Base-by-base conservation (phyloP, 23 red algal genomes). In the Pyropia yezoensis region DNA sequence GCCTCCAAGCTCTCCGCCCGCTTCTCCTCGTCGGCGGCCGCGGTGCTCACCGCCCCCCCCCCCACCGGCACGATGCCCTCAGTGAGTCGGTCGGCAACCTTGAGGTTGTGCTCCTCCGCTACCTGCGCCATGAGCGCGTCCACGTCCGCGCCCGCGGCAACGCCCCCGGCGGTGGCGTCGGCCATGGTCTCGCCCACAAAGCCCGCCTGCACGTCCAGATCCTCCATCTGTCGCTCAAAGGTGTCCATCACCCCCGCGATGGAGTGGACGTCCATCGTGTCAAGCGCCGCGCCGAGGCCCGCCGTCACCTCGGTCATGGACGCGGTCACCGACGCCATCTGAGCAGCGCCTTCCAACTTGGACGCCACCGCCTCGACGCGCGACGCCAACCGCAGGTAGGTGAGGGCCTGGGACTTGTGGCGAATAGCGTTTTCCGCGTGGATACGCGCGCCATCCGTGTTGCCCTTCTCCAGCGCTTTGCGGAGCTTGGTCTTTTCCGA, bases 391-490 rank as follows among this genome's bases (percentile, higher is more conserved):
- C 79, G 74, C 49, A 91, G 76, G 83, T 91, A 98, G 1, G 79
- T 68, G 26, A 87, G 66, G 24, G 80, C 49, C 51, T 98, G 85
- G 27, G 65, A 85, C 27, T 82, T 54, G 58, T 91, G 85, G n/a
- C 94, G 77, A 30, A 98, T 91, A 39, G 94, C 85, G 69, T 83
- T 85, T 54, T 98, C 94, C n/a, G 94, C 94, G 69, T 88, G 77
- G 49, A 90, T 98, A 50, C 87, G 77, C 16, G 94, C 94, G 18
- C 77, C 94, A 1, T 83, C 86, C 66, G 88, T 71, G 73, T 98
- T 98, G 39, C 74, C 74, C 65, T 80, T 82, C 47, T 74, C 84
- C 65, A 98, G 61, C 9, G 82, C 94, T 2, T 90, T 69, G 53
- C 83, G 80, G 9, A 73, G 73, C 67, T 90, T 89, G 27, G 67